Base-by-base conservation (phyloP, 2,329 filamentous ascomycete genomes). In the Beauveria sp. region DNA sequence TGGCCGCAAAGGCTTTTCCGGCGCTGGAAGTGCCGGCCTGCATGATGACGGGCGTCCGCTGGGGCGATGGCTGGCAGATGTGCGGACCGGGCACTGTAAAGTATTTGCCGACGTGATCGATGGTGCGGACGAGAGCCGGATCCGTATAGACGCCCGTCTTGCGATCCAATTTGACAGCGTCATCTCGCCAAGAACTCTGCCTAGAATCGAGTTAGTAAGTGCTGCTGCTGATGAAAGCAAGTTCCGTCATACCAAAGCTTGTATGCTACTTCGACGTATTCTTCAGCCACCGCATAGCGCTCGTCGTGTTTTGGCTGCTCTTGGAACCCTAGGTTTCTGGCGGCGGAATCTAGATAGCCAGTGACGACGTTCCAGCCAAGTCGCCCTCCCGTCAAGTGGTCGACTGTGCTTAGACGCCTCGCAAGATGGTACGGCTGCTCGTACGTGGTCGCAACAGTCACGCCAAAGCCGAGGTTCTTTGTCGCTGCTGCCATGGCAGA, bases 391-490 rank as follows among this genome's bases (percentile, higher is more conserved):
- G 84, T 84, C 10, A 89, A 72, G 69, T 89, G 87, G 67, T 90
- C 87, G 0, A 89, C 76, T 0, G 86, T 89, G 4, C 82, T 85
- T 12, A 89, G 72, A n/a, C 86, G 74, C 20, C 86, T 73, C 0
- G 87, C 86, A 16, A 89, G 74, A 65, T 87, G 82, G 67, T 88
- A 89, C 0, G 87, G 86, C 67, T 86, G 81, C 69, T 89, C 86
- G 64, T 89, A 90, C 0, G 85, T 88, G 0, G 86, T 88, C 1
- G 83, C 82, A 0, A 86, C 80, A 0, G 87, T 89, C 1, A 89
- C 83, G 0, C 86, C 86, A 63, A 90, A 89, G 0, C 81, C 84
- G n/a, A 90, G 80, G 62, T 78, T 87, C 65, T 83, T 80, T 0
- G 87, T 89, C 0, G 78, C 86, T 1, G 86, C 86, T 1, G 86